Evolutionary conservation across 2,329 filamentous ascomycete species (phyloP), one percentile per base, ranked within the genome.

Genomic region (Blastomyces parvus): DNA sequence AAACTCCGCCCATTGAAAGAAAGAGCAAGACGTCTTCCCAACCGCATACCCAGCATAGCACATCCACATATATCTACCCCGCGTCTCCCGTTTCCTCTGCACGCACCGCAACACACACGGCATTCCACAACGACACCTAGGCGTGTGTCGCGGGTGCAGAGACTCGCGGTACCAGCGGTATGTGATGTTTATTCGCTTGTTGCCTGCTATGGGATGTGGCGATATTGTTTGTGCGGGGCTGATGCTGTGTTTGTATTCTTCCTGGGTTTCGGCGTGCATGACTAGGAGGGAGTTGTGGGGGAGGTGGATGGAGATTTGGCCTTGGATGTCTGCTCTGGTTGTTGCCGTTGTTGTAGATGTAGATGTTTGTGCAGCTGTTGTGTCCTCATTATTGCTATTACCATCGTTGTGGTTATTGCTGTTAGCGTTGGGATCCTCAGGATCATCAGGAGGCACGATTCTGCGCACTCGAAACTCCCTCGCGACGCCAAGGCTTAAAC

Each of bases 241-340:
- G 53, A 99, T 89, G 67, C 85, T 84, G 74, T 99, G 94, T 74
- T 97, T 97, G 91, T 91, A 97, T 72, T 89, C 88, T 72, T 97
- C 93, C 72, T 97, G 93, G 90, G 96, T 97, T 72, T 96, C 91
- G 0, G 93, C 92, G 71, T 97, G 92, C 94, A 99, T 97, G 11
- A 97, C 82, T 0, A 99, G 82, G 0, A 97, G 82, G 0, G 90
- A 95, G 74, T 97, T 97, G 75, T 97, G 94, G 0, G 93, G 93
- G 0, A 97, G 84, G 69, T 97, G 91, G 53, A 97, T 94, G 0
- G 91, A 86, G 64, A 97, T 93, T 72, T 96, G 92, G 3, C 92
- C 93, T 70, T 89, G 85, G 0, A 83, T 81, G 67, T 94, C 88
- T 1, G 83, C 79, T 14, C 71, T 71, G 13, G 65, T 59, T 63